Base-by-base conservation (phyloP, 2,329 filamentous ascomycete species). In the Sclerotinia borealis region DNA sequence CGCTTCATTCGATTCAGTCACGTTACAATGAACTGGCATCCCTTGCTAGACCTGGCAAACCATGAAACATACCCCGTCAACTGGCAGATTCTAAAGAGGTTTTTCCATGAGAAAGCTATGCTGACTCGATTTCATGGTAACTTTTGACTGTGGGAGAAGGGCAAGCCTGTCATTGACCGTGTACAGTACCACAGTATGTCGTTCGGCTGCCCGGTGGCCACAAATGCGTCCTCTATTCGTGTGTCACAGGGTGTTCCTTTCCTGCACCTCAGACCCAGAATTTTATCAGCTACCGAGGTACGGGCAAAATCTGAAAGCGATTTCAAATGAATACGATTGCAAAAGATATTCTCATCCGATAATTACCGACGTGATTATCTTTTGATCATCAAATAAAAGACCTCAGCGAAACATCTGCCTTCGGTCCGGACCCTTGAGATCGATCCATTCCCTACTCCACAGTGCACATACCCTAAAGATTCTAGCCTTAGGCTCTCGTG, bases 361-460 rank as follows among this genome's bases (percentile, higher is more conserved):
- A 47, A 61, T n/a, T 39, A 52, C 48, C 37, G 58, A 52, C 27
- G 10, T 39, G n/a, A 50, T 39, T 6, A 34, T 52, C 19, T 61
- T 45, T 55, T 43, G 37, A 61, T 55, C 25, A 45, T 54, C 27
- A 61, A 61, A 54, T 27, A 36, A 25, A 34, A 34, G 37, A 34
- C 7, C 31, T 27, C 37, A n/a, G 48, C 29, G 37, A 39, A 45
- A 34, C 22, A n/a, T n/a, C 48, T 47, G 48, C 48, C 48, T 27
- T 45, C 37, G 37, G n/a, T 45, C 48, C 48, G 59, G n/a, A 55
- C 15, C 48, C 48, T 45, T 45, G 22, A 61, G 36, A 61, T 61
- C 22, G 49, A 54, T 54, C 15, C 39, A 45, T 13, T 56, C 13
- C 17, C 8, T 34, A 61, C 25, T 54, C 15, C 27, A 54, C 29